Conservation (phyloP, 306 rosid genomes). For the Spatholobus suberectus region DNA sequence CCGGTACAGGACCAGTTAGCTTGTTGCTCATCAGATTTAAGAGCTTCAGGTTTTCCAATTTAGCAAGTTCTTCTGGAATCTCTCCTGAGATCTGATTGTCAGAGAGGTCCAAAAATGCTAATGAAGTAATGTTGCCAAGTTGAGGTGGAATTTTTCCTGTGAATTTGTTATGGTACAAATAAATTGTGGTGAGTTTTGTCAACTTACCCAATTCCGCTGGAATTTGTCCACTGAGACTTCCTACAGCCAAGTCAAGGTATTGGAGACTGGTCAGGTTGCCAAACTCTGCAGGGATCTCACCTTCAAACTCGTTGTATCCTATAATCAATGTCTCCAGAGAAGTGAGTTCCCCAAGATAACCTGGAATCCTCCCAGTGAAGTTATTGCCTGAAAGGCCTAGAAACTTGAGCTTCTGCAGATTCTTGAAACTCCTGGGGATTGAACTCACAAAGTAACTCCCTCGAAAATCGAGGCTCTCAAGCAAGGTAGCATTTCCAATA, state of each 20-base stretch:
- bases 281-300: constrained; percentile 77
- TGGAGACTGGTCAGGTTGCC: constrained; percentile 82
- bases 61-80: constrained; percentile 74
- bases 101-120: constrained; percentile 79
- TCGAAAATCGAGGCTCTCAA: constrained; percentile 76
- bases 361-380: constrained; percentile 73
- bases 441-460: constrained; percentile 85
- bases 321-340: constrained; percentile 78
- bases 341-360: constrained; percentile 64
- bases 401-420: constrained; percentile 72
- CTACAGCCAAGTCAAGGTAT: constrained; percentile 86
- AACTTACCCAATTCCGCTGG: constrained; percentile 78
- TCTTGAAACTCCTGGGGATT: constrained; percentile 66
- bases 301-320: constrained; percentile 81
- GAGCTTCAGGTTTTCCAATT: constrained; percentile 69
- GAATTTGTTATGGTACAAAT: constrained; percentile 78
- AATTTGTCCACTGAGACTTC: constrained; percentile 77
- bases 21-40: constrained; percentile 83
- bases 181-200: constrained; percentile 67
- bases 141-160: constrained; percentile 75
- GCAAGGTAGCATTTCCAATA: constrained; percentile 74
- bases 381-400: constrained; percentile 90
- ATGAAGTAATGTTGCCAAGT: constrained; percentile 66
- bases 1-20: constrained; percentile 73
- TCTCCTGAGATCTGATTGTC: constrained; percentile 85